These are phyloP conservation scores for Neotropicomus parvogracilis DNA, from an alignment of 1,284 basidiomycete species.

Conservation along the genomic window DNA sequence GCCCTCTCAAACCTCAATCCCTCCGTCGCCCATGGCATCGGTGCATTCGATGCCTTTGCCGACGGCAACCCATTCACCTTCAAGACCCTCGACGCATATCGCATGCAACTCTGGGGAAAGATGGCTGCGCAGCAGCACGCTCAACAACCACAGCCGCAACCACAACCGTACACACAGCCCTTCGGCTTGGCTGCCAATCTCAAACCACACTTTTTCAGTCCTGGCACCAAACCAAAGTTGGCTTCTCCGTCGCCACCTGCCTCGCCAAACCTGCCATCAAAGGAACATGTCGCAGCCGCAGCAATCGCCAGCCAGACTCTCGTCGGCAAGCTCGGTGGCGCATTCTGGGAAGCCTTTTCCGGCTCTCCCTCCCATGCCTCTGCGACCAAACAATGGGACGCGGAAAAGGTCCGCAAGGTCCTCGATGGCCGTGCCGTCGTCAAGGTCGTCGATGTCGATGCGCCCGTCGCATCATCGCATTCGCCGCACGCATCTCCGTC, in stretches of 20 bases:
- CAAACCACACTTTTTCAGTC: constrained; percentile 55
- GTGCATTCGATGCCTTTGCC: constrained; percentile 65
- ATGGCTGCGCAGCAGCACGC: constrained; percentile 56
- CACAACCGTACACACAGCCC: constrained; percentile 20
- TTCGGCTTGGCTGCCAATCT: constrained; percentile 49
- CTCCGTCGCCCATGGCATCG: constrained; percentile 28
- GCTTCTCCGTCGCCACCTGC: constrained; percentile 31
- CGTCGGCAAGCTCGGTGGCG: constrained; percentile 57
- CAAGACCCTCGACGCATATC: constrained; percentile 78
- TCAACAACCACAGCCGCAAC: constrained; percentile 32
- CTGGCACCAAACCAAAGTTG: constrained; percentile 13
- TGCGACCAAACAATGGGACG: constrained; percentile 48
- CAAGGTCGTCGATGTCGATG: constrained; percentile 67
- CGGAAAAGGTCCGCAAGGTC: constrained; percentile 72
- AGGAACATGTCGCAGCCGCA: constrained; percentile 49
- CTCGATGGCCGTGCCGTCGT: constrained; percentile 75
- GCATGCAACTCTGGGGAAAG: constrained; percentile 85
- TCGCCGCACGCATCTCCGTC: constrained; percentile 2
- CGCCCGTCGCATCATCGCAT: constrained; percentile 1
- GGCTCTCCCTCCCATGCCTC: constrained; percentile 35
- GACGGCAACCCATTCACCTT: constrained; percentile 78
- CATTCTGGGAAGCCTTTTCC: constrained; percentile 81
- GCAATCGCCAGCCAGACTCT: constrained; percentile 70
- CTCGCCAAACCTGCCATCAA: constrained; percentile 23
- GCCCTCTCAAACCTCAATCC: constrained; percentile 21